phyloP scores from a whole-genome alignment of 768 basidiomycete species.

The Mycena vitilis region DNA sequence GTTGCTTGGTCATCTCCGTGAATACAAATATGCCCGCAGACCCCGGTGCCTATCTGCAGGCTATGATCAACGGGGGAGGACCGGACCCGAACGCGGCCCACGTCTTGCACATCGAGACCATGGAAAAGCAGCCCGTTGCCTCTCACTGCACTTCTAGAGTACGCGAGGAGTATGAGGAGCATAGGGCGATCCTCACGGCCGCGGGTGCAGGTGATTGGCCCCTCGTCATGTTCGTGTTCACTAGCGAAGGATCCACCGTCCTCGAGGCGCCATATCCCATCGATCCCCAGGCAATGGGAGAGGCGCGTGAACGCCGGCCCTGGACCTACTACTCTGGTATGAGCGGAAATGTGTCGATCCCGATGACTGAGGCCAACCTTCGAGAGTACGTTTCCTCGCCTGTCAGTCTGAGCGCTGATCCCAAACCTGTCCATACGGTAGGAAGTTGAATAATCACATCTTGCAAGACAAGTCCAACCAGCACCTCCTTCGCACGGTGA shows the following conservation, averaged over 20 bases:
- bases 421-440: neutral
- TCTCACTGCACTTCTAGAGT: neutral
- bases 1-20: neutral
- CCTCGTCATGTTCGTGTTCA: neutral
- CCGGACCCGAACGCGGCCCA: neutral
- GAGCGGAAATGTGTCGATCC: neutral
- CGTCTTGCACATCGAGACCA: neutral
- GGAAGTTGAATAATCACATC: neutral
- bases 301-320: neutral
- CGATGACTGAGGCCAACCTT: neutral
- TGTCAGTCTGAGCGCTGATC: neutral
- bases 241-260: neutral
- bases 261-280: neutral
- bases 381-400: neutral
- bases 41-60: neutral
- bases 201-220: conserved; percentile 1
- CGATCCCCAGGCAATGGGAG: conserved; percentile 7
- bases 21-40: conserved; percentile 4
- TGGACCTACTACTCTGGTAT: neutral
- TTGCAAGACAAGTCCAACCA: conserved; percentile 7
- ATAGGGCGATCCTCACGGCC: neutral
- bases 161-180: neutral
- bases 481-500: conserved; percentile 11
- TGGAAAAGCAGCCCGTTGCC: neutral
- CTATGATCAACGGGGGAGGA: neutral